phyloP scores from a whole-genome alignment of 257 asterid species.

The Salvia splendens region DNA sequence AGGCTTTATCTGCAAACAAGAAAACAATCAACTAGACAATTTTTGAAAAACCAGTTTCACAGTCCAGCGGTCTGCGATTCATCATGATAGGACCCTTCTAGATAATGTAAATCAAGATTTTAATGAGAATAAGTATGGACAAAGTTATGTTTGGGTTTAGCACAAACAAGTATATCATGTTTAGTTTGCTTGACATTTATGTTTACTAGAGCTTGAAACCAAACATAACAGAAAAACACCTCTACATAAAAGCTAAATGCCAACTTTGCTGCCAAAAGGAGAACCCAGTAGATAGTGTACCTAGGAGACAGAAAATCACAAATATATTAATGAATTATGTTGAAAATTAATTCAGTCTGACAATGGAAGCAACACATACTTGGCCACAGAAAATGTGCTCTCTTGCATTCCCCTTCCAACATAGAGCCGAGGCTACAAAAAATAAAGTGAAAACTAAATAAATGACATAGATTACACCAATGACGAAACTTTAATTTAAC shows the following conservation, averaged over 20 bases:
- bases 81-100: not conserved
- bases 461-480: constrained; percentile 8
- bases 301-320: constrained; percentile 45
- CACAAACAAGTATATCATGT: not conserved
- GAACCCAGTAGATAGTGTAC: constrained; percentile 89
- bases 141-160: not conserved
- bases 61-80: not conserved
- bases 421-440: constrained; percentile 89
- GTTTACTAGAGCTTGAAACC: constrained; percentile 10
- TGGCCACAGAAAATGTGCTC: constrained; percentile 78
- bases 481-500: constrained; percentile 10
- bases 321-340: constrained; percentile 26
- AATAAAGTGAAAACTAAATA: constrained; percentile 25
- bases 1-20: constrained; percentile 77
- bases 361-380: constrained; percentile 46
- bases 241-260: constrained; percentile 84
- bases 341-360: constrained; percentile 28
- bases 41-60: constrained; percentile 16
- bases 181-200: constrained; percentile 17
- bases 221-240: constrained; percentile 47
- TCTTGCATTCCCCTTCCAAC: constrained; percentile 99
- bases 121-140: not conserved
- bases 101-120: constrained; percentile 1
- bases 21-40: constrained; percentile 12
- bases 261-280: constrained; percentile 85